A percentile compares a stretch with the other conserved stretches of the same genome.
Conservation (phyloP, 2,329 filamentous ascomycete genomes). For the Fonsecaea erecta region DNA sequence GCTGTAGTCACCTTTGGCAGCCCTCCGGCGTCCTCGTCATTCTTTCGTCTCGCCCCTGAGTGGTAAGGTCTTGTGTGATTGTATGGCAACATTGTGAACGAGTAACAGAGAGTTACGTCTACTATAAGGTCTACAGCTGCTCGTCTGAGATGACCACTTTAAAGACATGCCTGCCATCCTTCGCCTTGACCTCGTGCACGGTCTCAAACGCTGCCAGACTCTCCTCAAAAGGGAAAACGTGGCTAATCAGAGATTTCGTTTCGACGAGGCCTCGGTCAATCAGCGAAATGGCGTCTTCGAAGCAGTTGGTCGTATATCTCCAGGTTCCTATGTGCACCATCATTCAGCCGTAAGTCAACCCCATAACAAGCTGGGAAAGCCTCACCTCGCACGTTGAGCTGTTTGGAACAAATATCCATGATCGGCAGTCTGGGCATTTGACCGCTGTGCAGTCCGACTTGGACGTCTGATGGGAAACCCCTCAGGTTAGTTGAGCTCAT, state of each 20-base stretch:
- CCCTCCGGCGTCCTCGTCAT: too few species aligned
- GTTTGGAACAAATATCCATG: conserved; percentile 8
- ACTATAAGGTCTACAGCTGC: background rate
- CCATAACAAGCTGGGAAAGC: background rate
- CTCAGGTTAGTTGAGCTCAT: background rate
- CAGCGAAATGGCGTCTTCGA: conserved; percentile 15
- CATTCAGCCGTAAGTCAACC: background rate
- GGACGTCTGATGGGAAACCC: background rate
- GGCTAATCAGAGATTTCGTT: conserved; percentile 2
- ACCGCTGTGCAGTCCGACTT: conserved; percentile 2
- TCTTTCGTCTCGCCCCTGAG: too few species aligned
- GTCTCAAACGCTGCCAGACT: conserved; percentile 11
- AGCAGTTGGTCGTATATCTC: conserved; percentile 12
- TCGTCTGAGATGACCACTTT: conserved; percentile 10
- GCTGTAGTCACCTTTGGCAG: too few species aligned
- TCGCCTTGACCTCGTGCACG: conserved; percentile 5
- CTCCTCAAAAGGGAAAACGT: conserved; percentile 2
- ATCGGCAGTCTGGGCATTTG: background rate
- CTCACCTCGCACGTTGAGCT: conserved; percentile 4
- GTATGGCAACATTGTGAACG: too few species aligned
- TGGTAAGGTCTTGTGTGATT: too few species aligned
- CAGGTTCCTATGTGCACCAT: conserved; percentile 2
- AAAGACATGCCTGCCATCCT: conserved; percentile 6
- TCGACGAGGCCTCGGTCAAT: conserved; percentile 5
- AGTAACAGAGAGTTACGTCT: background rate